These are phyloP conservation scores for Apiospora malaysiana DNA, from an alignment of 2,329 filamentous ascomycete genomes.

Conservation along the genomic window DNA sequence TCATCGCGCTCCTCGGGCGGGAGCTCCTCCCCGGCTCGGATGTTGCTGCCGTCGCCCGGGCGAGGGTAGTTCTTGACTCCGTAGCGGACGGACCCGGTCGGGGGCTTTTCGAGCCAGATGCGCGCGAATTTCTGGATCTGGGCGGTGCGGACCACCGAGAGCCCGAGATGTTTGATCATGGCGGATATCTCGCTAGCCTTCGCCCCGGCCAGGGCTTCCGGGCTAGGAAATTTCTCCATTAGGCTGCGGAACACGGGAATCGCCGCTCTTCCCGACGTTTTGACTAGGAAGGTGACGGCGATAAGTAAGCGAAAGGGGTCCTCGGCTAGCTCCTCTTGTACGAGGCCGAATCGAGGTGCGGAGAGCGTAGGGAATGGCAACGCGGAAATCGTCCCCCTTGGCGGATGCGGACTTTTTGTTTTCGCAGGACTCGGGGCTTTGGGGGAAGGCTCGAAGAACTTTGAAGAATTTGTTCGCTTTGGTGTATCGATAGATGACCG, in stretches of 20 bases:
- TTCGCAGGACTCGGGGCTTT: conserved; percentile 18
- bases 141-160: conserved; percentile 70
- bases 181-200: conserved; percentile 59
- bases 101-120: conserved; percentile 70
- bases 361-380: conserved; percentile 73
- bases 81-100: conserved; percentile 61
- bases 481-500: conserved; percentile 17
- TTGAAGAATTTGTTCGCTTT: conserved; percentile 40
- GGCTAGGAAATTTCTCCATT: conserved; percentile 71
- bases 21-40: conserved; percentile 38
- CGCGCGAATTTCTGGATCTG: conserved; percentile 74
- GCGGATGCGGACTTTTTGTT: conserved; percentile 41
- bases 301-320: conserved; percentile 83
- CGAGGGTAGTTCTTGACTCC: conserved; percentile 54
- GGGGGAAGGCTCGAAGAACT: conserved; percentile 38
- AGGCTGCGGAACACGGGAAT: conserved; percentile 77
- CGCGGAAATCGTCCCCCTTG: conserved; percentile 55
- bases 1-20: conserved; percentile 32
- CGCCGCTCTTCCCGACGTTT: conserved; percentile 75
- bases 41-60: conserved; percentile 37
- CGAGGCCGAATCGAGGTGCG: conserved; percentile 71
- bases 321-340: conserved; percentile 79
- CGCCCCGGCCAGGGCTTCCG: conserved; percentile 65
- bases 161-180: conserved; percentile 73
- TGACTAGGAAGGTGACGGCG: conserved; percentile 84